Conservation (phyloP, 495 filamentous ascomycete species). For the Neurospora sp. region DNA sequence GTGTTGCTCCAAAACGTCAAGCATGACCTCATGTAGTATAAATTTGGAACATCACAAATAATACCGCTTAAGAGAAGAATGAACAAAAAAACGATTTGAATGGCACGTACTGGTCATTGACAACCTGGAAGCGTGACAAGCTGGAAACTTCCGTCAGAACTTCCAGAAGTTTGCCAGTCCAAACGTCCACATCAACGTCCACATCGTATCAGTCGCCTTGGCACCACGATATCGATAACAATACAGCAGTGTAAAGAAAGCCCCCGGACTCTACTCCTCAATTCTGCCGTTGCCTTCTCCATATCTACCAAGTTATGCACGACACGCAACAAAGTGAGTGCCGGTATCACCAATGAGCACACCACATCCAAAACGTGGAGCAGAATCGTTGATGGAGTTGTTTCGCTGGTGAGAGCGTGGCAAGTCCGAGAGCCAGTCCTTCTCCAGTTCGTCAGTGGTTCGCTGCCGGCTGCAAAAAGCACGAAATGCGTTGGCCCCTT, state of each 20-base stretch:
- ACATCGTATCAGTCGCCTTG: not conserved
- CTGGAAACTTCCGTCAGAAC: not conserved
- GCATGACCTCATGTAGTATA: not conserved
- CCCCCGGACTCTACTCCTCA: not conserved
- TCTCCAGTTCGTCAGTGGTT: not conserved
- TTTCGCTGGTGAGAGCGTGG: not conserved
- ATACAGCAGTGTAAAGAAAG: not conserved
- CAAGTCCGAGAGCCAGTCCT: not conserved
- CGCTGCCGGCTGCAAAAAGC: not conserved
- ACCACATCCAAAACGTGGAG: not conserved
- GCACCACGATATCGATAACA: not conserved
- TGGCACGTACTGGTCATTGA: not conserved
- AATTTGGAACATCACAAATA: not conserved
- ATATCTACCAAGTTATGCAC: not conserved
- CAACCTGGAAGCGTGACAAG: not conserved
- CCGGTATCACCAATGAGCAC: not conserved
- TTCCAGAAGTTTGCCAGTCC: not conserved
- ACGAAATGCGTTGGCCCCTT: not conserved
- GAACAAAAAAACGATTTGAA: not conserved
- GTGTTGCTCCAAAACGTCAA: not conserved
- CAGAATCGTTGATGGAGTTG: not conserved
- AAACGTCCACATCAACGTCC: not conserved
- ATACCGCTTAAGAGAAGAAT: not conserved
- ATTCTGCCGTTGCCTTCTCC: not conserved
- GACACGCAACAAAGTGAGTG: not conserved